Conservation (phyloP, 805 yeast species). For the Kodamaea kaohsiungensis region DNA sequence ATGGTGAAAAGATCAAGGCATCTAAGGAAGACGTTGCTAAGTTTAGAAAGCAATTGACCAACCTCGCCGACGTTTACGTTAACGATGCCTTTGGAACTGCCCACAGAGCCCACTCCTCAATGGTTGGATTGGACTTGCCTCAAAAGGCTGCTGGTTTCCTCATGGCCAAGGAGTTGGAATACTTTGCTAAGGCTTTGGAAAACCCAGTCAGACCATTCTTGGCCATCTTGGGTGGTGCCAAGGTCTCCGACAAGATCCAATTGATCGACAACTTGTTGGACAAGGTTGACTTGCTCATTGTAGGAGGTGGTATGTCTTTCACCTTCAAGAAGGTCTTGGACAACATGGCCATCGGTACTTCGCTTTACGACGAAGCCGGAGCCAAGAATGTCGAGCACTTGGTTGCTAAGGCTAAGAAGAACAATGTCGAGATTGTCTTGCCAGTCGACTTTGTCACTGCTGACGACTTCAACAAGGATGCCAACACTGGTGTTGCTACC, state of each 20-base stretch:
- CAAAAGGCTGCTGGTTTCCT: constrained; percentile 99
- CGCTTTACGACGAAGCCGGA: constrained; percentile 91
- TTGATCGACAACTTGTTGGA: constrained; percentile 94
- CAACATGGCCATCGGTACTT: constrained; percentile 84
- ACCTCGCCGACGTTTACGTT: constrained; percentile 94
- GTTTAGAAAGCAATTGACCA: constrained; percentile 88
- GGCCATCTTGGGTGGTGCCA: constrained; percentile 99
- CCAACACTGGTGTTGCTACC: constrained; percentile 80
- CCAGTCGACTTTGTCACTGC: constrained; percentile 97
- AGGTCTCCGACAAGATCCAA: constrained; percentile 98
- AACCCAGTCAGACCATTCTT: constrained; percentile 97
- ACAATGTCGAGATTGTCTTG: constrained; percentile 88
- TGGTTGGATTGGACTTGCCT: constrained; percentile 95
- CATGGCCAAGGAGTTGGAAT: constrained; percentile 94
- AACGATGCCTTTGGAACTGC: constrained; percentile 99
- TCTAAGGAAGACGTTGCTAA: constrained; percentile 76
- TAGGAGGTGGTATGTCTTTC: constrained; percentile 99
- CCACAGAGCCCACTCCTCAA: constrained; percentile 99
- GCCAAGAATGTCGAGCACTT: constrained; percentile 91
- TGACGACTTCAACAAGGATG: constrained; percentile 91
- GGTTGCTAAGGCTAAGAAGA: constrained; percentile 94
- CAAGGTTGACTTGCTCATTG: constrained; percentile 91
- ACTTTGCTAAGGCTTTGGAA: constrained; percentile 98
- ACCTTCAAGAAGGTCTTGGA: constrained; percentile 94
- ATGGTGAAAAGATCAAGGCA: constrained; percentile 94